phyloP scores from a whole-genome alignment of 805 yeast genomes.

The Pichia deserticola region DNA sequence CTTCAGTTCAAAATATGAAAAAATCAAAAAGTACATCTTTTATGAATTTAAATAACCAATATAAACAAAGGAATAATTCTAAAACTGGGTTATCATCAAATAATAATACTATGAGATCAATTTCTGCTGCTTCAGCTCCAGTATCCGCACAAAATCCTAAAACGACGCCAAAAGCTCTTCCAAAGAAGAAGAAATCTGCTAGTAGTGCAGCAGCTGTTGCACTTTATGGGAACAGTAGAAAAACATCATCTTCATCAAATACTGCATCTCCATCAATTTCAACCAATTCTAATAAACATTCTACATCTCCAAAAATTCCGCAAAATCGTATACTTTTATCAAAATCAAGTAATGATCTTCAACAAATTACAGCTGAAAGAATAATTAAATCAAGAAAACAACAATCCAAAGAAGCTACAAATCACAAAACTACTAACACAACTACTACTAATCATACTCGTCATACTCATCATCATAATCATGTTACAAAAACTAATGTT shows the following conservation, averaged over 20 bases:
- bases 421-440: too few species aligned
- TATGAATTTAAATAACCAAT: background rate
- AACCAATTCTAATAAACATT: too few species aligned
- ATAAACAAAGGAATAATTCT: background rate
- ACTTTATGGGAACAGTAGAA: slow-evolving; percentile 5
- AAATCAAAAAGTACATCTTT: slow-evolving; percentile 4
- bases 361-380: slow-evolving; percentile 4
- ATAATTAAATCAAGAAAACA: slow-evolving; percentile 5
- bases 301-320: background rate
- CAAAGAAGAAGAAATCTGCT: slow-evolving; percentile 8
- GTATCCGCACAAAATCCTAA: background rate
- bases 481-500: background rate
- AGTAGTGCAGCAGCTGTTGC: slow-evolving; percentile 20
- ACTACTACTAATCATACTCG: too few species aligned
- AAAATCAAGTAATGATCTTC: background rate
- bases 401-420: background rate
- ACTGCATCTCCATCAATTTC: background rate
- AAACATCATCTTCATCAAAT: background rate
- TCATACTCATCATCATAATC: too few species aligned
- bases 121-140: slow-evolving; percentile 1
- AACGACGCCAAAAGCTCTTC: background rate
- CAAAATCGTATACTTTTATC: background rate
- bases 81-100: background rate
- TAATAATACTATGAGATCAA: background rate
- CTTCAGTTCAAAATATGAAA: slow-evolving; percentile 3